A percentile compares a stretch with the other conserved stretches of the same genome.
Conservation (phyloP, 2,329 filamentous ascomycete species). For the Epichloe scottii region DNA sequence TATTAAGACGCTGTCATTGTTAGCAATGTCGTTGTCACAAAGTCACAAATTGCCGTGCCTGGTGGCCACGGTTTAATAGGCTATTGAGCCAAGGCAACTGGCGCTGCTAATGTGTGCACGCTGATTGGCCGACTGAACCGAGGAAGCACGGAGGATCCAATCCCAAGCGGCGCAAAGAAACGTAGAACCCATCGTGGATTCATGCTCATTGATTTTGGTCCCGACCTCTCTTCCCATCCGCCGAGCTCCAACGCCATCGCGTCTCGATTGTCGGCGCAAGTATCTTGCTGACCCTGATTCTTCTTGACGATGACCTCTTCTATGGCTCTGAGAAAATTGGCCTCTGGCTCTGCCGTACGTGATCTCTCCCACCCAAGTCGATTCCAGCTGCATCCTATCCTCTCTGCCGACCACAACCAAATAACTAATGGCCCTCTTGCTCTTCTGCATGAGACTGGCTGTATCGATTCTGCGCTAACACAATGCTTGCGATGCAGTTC, state of each 20-base stretch:
- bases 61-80: slow-evolving; percentile 3
- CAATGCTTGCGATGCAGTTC: slow-evolving; percentile 34
- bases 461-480: background rate
- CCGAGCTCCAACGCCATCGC: slow-evolving; percentile 1
- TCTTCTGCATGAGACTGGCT: background rate
- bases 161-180: slow-evolving; percentile 12
- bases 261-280: slow-evolving; percentile 16
- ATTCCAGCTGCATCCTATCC: background rate
- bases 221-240: background rate
- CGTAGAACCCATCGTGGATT: slow-evolving; percentile 8
- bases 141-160: slow-evolving; percentile 16
- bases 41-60: background rate
- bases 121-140: slow-evolving; percentile 24
- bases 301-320: slow-evolving; percentile 43
- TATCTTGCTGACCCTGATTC: slow-evolving; percentile 17
- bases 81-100: slow-evolving; percentile 2
- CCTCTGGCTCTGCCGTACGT: slow-evolving; percentile 44
- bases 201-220: slow-evolving; percentile 5
- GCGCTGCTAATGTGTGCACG: slow-evolving; percentile 7
- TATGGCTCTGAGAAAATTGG: slow-evolving; percentile 51
- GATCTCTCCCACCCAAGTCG: background rate
- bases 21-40: too few species aligned
- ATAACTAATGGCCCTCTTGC: too few species aligned
- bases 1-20: too few species aligned
- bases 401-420: background rate